Conservation (phyloP, 1,284 basidiomycete species). For the Hemileia vastatrix region DNA sequence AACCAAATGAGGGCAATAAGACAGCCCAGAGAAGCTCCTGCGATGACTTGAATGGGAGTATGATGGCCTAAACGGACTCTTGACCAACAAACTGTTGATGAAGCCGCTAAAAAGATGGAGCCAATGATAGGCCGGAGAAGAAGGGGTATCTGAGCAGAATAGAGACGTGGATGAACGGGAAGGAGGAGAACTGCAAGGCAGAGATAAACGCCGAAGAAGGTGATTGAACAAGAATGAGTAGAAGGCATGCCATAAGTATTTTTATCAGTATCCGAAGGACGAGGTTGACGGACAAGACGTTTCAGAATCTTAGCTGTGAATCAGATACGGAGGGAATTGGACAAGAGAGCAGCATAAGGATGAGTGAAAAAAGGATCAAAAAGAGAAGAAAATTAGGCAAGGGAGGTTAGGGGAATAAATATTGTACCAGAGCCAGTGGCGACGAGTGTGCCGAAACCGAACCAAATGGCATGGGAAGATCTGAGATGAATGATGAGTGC, state of each 20-base stretch:
- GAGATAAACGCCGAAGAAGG: slow-evolving; percentile 62
- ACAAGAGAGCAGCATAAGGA: not conserved
- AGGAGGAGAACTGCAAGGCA: slow-evolving; percentile 54
- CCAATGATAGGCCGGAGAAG: slow-evolving; percentile 44
- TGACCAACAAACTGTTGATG: slow-evolving; percentile 52
- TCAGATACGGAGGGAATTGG: too few species aligned
- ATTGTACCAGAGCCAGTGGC: slow-evolving; percentile 48
- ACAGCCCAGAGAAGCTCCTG: slow-evolving; percentile 57
- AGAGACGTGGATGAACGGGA: slow-evolving; percentile 50
- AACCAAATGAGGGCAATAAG: slow-evolving; percentile 57
- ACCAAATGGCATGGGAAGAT: slow-evolving; percentile 60
- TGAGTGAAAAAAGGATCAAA: not conserved
- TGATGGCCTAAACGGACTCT: slow-evolving; percentile 72
- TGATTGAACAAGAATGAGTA: slow-evolving; percentile 68
- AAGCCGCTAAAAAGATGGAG: slow-evolving; percentile 47
- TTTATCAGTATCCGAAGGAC: slow-evolving; percentile 55
- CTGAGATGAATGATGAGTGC: slow-evolving; percentile 56
- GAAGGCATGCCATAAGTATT: slow-evolving; percentile 71
- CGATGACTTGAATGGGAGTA: slow-evolving; percentile 61
- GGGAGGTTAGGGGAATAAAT: slow-evolving; percentile 1
- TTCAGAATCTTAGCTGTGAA: slow-evolving; percentile 62
- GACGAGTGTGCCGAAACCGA: slow-evolving; percentile 55
- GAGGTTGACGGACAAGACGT: slow-evolving; percentile 57
- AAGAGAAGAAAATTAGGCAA: not conserved
- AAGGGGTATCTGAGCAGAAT: slow-evolving; percentile 32